Base-by-base conservation (phyloP, 2,329 filamentous ascomycete genomes). In the Chaetomiaceae sp. region DNA sequence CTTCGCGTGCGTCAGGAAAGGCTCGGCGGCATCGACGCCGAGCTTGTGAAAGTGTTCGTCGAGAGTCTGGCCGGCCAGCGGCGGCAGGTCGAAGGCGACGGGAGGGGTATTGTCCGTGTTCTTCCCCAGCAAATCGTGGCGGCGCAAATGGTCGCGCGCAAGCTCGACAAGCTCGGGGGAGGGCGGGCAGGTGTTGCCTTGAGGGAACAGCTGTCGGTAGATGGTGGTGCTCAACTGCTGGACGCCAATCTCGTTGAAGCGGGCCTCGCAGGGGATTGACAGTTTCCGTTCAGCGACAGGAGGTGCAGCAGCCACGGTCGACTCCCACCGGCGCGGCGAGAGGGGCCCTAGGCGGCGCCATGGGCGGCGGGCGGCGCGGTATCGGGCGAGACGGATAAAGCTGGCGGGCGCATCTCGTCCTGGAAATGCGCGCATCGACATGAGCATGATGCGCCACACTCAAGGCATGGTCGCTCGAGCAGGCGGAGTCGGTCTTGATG, bases 41-140 rank as follows among this genome's bases (percentile, higher is more conserved):
- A 99, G 80, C 66, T 83, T 91, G 72, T 90, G 78, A 66, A 99
- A 99, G 71, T 99, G 95, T 68, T 97, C 91, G 68, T 99, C 94
- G 11, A 99, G 76, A 0, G 87, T 89, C 27, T 79, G 68, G 14
- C 94, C 94, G 56, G 91, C 86, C 1, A 99, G 77, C 1, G 76
- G 70, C 0, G 94, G 94, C 3, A 97, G 74, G 63, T 96, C 85
- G 68, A 99, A 96, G 11, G 83, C 88, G 64, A 99, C 85, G 1
- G 94, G 89, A 0, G 78, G 73, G 25, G 76, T 74, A 46, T 81
- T 82, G 69, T 95, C 91, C 64, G 88, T 90, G 60, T 91, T 95
- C 76, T 96, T 97, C 34, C 90, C 94, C 14, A 91, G 78, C 15
- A 99, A 75, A 23, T 96, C 88, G 75, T 99, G 94, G 36, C 89